Percentiles rank a stretch among this genome's conserved stretches.
Evolutionary conservation across 1,139 yeast genomes (phyloP).

Genomic region (Magnusiomyces clavatus): DNA sequence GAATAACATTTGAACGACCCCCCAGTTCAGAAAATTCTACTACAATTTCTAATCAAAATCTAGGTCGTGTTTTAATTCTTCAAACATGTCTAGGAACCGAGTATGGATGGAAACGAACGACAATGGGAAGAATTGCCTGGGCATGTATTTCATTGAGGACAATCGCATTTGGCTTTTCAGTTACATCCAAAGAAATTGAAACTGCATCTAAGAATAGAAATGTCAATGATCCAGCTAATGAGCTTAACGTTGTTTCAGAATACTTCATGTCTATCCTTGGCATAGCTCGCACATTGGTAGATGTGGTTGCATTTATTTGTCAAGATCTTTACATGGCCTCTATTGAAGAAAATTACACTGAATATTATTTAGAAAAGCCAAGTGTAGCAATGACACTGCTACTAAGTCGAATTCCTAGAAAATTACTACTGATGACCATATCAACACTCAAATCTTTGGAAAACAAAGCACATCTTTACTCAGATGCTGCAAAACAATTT

Average conservation of each 20-base stretch:
- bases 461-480: conserved; percentile 16
- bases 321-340: conserved; percentile 49
- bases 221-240: conserved; percentile 27
- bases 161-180: conserved; percentile 67
- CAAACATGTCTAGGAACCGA: conserved; percentile 62
- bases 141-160: conserved; percentile 60
- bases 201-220: conserved; percentile 25
- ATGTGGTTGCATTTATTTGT: conserved; percentile 53
- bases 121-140: conserved; percentile 58
- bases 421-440: conserved; percentile 37
- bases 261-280: conserved; percentile 58
- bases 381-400: conserved; percentile 28
- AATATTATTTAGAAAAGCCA: conserved; percentile 12
- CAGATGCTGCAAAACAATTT: conserved; percentile 20
- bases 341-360: conserved; percentile 2
- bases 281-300: conserved; percentile 71
- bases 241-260: conserved; percentile 50
- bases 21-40: conserved; percentile 53
- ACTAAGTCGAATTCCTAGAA: conserved; percentile 62
- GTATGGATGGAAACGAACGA: conserved; percentile 38
- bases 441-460: too few species aligned
- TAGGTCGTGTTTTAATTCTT: conserved; percentile 36
- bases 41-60: neutral
- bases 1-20: conserved; percentile 60
- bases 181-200: conserved; percentile 41